Evolutionary conservation across 352 stramenopile species (phyloP).

Genomic region (Pythium dissotocum): DNA sequence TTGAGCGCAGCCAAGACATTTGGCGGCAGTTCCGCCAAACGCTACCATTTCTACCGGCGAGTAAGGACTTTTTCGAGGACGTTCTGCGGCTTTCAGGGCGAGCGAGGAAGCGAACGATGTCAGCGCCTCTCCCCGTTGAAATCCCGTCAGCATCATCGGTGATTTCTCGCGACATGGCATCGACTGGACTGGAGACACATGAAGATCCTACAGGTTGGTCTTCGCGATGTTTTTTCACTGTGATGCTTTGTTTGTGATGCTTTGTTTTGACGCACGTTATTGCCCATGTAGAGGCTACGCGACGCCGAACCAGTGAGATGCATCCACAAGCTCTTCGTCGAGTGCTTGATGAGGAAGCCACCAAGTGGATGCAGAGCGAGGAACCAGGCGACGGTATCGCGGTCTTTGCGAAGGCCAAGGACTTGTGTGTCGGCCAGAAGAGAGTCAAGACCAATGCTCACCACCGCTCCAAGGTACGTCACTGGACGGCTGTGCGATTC

Average conservation of each 20-base stretch:
- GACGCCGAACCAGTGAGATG: constrained; percentile 74
- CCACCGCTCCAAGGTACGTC: constrained; percentile 10
- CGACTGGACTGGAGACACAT: not conserved
- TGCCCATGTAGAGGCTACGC: constrained; percentile 31
- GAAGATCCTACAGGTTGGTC: not conserved
- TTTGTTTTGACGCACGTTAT: too few species aligned
- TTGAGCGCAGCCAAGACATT: constrained; percentile 61
- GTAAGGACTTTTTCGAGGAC: constrained; percentile 82
- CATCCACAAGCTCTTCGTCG: constrained; percentile 72
- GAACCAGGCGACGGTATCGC: constrained; percentile 24
- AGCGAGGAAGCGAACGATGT: constrained; percentile 14
- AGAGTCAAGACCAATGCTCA: not conserved
- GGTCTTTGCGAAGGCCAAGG: not conserved
- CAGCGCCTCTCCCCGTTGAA: constrained; percentile 1
- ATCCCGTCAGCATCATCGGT: too few species aligned
- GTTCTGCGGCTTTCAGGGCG: constrained; percentile 48
- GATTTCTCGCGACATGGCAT: not conserved
- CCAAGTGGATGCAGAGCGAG: constrained; percentile 66
- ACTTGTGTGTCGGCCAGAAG: not conserved
- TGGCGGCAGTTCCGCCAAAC: constrained; percentile 73
- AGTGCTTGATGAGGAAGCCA: constrained; percentile 62
- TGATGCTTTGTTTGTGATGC: not conserved
- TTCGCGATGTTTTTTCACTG: not conserved
- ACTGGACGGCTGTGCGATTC: not conserved
- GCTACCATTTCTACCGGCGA: constrained; percentile 79